Base-by-base conservation (phyloP, 768 basidiomycete genomes). In the Chalciporus piperatus region DNA sequence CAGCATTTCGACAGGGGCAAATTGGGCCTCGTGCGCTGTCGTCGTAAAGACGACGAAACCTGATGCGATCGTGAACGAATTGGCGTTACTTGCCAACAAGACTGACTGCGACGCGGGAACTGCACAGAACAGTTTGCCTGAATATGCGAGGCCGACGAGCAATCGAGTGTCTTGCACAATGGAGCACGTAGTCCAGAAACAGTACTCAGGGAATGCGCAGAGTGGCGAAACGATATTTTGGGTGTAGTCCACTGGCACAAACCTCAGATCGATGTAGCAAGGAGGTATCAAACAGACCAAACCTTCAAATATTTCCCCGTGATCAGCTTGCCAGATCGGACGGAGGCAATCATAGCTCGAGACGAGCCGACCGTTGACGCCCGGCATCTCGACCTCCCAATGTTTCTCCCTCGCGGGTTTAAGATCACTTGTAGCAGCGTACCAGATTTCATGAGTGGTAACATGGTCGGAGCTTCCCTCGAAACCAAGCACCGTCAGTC, bases 41-140 rank as follows among this genome's bases (percentile, higher is more conserved):
- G 92, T 91, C 1, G 90, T 92, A 70, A 83, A 96, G 49, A 95
- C 85, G 28, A 96, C 71, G 64, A 90, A 94, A 17, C 82, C 81
- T 1, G 89, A 82, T 1, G 87, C 77, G 13, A 86, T 52, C 16
- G 80, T 78, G 68, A 92, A 91, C 0, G 94, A 96, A 13, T 84
- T 90, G 17, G 68, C 80, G 50, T 80, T 85, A 3, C 71, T 65
- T 1, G 81, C 76, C 4, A 89, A 62, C 1, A 70, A 62, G 12
- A 62, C 43, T 1, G 71, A 46, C 7, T 57, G 59, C 43, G 63
- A 63, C 12, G 65, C 59, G 22, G 60, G 66, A 9, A 67, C 57
- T 5, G 78, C 70, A 20, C 79, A 73, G 60, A 82, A 81, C 0
- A 96, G 70, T 62, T 87, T 90, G 0, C 87, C 85, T 1, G 78